Conservation (phyloP, 2,329 filamentous ascomycete genomes). For the Fusarium armeniacum region DNA sequence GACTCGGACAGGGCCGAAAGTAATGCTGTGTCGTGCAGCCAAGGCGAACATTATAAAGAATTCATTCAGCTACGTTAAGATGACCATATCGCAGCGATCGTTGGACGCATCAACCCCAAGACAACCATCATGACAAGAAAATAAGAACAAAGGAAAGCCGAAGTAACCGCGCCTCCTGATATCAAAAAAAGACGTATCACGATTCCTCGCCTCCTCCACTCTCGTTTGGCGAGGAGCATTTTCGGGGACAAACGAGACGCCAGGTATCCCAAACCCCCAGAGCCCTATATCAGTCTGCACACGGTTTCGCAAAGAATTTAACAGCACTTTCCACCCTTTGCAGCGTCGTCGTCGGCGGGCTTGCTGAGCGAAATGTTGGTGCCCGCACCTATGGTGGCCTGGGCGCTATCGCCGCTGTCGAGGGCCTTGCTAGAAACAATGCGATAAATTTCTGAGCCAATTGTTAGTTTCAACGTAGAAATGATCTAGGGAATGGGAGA, state of each 20-base stretch:
- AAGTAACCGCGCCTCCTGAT: conserved; percentile 59
- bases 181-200: conserved; percentile 57
- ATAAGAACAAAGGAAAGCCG: conserved; percentile 58
- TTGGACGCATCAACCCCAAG: conserved; percentile 56
- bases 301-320: conserved; percentile 60
- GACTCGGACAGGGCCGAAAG: conserved; percentile 6
- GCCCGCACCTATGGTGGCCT: conserved; percentile 83
- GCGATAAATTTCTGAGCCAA: conserved; percentile 89
- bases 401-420: conserved; percentile 86
- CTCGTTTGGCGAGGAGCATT: conserved; percentile 54
- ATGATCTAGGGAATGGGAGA: conserved; percentile 7
- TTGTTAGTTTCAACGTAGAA: conserved; percentile 27
- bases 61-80: conserved; percentile 59
- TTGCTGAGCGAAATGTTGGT: conserved; percentile 90
- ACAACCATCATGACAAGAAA: conserved; percentile 56
- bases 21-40: conserved; percentile 1
- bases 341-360: conserved; percentile 79
- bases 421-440: conserved; percentile 98
- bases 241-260: conserved; percentile 54
- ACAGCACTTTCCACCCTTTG: conserved; percentile 87
- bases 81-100: conserved; percentile 56
- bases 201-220: conserved; percentile 54
- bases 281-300: conserved; percentile 49
- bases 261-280: conserved; percentile 52
- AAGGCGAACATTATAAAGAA: conserved; percentile 53